Conservation (phyloP, 495 filamentous ascomycete genomes). For the Hypoxylon rickii region DNA sequence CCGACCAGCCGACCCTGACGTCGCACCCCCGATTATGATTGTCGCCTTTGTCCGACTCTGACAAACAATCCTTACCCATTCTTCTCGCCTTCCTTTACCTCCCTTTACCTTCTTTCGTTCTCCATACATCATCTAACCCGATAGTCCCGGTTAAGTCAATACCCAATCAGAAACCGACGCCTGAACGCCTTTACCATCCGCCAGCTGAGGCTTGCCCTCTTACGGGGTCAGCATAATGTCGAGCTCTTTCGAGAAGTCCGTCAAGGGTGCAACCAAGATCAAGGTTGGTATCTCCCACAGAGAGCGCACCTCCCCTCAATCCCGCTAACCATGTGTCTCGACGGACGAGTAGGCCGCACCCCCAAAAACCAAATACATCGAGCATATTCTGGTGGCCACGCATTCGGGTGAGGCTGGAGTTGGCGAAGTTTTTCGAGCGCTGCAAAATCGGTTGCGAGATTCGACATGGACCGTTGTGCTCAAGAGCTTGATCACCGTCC, state of each 20-base stretch:
- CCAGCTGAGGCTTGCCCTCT: conserved; percentile 14
- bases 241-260: conserved; percentile 86
- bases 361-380: conserved; percentile 99
- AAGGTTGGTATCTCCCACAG: conserved; percentile 63
- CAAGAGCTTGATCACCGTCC: conserved; percentile 93
- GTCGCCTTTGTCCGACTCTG: conserved; percentile 34
- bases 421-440: conserved; percentile 89
- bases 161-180: conserved; percentile 8
- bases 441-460: conserved; percentile 86
- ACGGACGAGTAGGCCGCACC: conserved; percentile 73
- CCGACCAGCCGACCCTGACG: conserved; percentile 17
- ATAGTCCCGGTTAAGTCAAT: not conserved
- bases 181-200: not conserved
- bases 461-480: conserved; percentile 97
- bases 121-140: too few species aligned
- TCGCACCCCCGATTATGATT: conserved; percentile 34
- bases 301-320: too few species aligned
- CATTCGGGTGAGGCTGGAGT: conserved; percentile 94
- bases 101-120: conserved; percentile 11
- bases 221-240: conserved; percentile 59
- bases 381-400: conserved; percentile 94
- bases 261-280: conserved; percentile 91
- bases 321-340: conserved; percentile 17
- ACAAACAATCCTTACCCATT: conserved; percentile 22
- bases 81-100: conserved; percentile 2